Evolutionary conservation across 345 rosid species (phyloP), one percentile per base, ranked within the genome.

Genomic region (Aquilaria malaccensis): DNA sequence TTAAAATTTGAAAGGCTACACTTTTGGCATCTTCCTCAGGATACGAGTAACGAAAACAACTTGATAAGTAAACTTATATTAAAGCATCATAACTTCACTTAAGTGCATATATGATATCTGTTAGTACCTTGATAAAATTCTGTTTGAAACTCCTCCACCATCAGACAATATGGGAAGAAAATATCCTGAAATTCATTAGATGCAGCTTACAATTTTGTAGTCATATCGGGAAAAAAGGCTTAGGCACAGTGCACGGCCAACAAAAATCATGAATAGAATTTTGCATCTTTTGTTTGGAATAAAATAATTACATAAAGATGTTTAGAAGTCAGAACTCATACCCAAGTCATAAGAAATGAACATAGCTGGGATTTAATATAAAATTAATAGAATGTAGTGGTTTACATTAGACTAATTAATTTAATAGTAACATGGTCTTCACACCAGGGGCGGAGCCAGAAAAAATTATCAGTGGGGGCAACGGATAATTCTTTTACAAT

Each of bases 141-240:
- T 82, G 65, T 95, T 97, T 62, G 91, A 73, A 13, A 88, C 73
- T 76, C 91, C 97, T 51, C 99, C 97, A 70, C 99, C 99, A 77
- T 91, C 93, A 49, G 96, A 95, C 79, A 95, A 80, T 73, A 98
- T 95, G 80, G 50, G 63, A 69, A 49, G 51, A 66, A 59, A 76
- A 69, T 37, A 4, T 0, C 5, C 43, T 4, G 7, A 9, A 4
- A 37, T 3, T 4, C 43, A 37, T 37, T 9, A 37, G 43, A 37
- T 37, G 7, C 43, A 37, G 7, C 7, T 37, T 9, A 37, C 43
- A 7, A 62, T 58, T 48, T 46, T 63, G 11, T 45, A 11, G 31
- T 30, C 52, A 37, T 54, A 52, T n/a, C 52, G 56, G 56, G 63
- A 5, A 62, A 63, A 45, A 30, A 53, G 3, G 48, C 11, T 47